A percentile compares a stretch with the other conserved stretches of the same genome.
phyloP scores from a whole-genome alignment of 495 filamentous ascomycete genomes.

The Neurospora sp. region DNA sequence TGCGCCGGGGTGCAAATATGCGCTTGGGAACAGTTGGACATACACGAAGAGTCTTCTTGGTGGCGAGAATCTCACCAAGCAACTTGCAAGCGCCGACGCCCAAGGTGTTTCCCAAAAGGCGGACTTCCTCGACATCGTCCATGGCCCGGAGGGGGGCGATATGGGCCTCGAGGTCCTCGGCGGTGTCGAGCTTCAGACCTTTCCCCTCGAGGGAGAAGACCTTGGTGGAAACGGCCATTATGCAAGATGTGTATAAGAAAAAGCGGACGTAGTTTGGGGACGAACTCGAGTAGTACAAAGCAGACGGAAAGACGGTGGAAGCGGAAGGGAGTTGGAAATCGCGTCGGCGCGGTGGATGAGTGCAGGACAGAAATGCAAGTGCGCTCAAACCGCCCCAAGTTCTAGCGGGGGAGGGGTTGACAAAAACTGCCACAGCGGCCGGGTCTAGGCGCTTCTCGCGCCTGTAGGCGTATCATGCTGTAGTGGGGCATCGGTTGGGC shows the following conservation, averaged over 20 bases:
- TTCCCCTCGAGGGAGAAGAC: slow-evolving; percentile 85
- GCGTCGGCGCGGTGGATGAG: neutral
- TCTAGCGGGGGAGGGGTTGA: slow-evolving; percentile 26
- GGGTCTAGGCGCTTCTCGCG: neutral
- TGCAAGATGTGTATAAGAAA: slow-evolving; percentile 4
- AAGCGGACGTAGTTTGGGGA: neutral
- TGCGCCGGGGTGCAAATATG: neutral
- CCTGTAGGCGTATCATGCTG: neutral
- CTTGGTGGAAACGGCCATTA: slow-evolving; percentile 44
- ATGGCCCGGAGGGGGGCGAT: slow-evolving; percentile 61
- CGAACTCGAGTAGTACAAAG: neutral
- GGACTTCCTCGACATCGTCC: slow-evolving; percentile 71
- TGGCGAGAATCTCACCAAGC: slow-evolving; percentile 66
- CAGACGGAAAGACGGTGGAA: neutral
- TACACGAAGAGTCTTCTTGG: slow-evolving; percentile 70
- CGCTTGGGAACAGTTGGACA: slow-evolving; percentile 6
- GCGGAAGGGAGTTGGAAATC: neutral
- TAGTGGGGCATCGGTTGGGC: neutral
- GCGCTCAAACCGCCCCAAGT: neutral
- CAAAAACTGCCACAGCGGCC: slow-evolving; percentile 2
- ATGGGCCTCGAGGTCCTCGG: slow-evolving; percentile 77
- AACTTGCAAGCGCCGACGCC: slow-evolving; percentile 79
- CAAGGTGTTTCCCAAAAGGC: slow-evolving; percentile 79
- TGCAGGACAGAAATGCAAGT: slow-evolving; percentile 5
- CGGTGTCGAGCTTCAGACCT: slow-evolving; percentile 81